Evolutionary conservation across 371 early-diverging fungal species (phyloP), one percentile per base, ranked within the genome.

Genomic region (Mucor mucedo): DNA sequence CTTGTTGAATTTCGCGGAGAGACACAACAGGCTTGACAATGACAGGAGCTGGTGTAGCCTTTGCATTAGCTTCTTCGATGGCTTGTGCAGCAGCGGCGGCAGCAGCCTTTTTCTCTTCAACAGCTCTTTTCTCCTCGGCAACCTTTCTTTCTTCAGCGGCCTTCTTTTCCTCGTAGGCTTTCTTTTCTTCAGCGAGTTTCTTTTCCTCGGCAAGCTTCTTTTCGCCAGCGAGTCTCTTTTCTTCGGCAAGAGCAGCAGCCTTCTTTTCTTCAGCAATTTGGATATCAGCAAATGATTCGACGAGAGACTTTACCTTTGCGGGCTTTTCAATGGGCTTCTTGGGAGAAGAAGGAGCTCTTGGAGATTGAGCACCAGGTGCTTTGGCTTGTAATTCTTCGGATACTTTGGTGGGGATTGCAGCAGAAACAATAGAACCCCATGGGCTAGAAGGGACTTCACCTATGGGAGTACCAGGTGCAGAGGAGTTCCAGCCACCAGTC

Each of bases 1-100:
- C 82, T 52, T 72, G 76, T 54, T 82, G 82, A 55, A 82, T 82
- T 32, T 82, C 82, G 33, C 78, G 72, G 32, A 82, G 58, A 11
- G 82, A 82, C 9, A 77, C 70, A 41, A 68, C n/a, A 27, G 65
- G 58, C 28, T 65, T 52, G 29, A 40, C 11, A 27, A 44, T 48
- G 2, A 30, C 11, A 21, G 68, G 27, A 28, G 59, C 21, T 21
- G 39, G 1, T 32, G 50, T 49, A 8, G 58, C 5, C 48, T 58
- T 65, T n/a, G 21, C 52, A 53, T 41, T 63, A 53, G 40, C 13
- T n/a, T 47, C 39, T 42, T 44, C 32, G 16, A 41, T 55, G 53
- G 35, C 50, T 21, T 21, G 21, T 21, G 38, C 28, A 50, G 60
- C 60, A 47, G 45, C 47, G 3, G 48, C 48, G 6, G 16, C 33